phyloP scores from a whole-genome alignment of 768 basidiomycete species.

The Rhodotorula paludigena region DNA sequence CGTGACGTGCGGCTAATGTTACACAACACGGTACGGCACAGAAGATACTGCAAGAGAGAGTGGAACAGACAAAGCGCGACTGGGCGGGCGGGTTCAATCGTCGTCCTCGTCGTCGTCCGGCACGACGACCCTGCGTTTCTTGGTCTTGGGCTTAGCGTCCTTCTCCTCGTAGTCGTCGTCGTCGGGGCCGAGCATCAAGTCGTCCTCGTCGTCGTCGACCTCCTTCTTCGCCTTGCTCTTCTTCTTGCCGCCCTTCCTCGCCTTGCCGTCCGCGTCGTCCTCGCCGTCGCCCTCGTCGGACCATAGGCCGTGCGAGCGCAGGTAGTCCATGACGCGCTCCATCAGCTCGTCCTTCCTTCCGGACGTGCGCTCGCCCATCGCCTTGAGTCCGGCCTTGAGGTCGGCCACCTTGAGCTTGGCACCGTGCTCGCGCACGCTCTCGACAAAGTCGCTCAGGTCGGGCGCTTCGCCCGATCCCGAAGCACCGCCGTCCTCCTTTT shows the following conservation, averaged over 20 bases:
- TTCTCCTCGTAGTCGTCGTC: slow-evolving; percentile 10
- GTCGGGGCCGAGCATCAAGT: neutral
- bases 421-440: neutral
- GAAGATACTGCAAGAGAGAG: neutral
- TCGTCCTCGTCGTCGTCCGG: slow-evolving; percentile 11
- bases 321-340: neutral
- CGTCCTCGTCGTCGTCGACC: neutral
- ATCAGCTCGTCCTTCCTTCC: slow-evolving; percentile 27
- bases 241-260: neutral
- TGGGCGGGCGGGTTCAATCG: neutral
- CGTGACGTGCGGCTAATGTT: no score
- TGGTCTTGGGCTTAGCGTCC: slow-evolving; percentile 9
- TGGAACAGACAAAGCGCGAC: neutral
- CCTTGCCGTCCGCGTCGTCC: neutral
- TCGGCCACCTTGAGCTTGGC: slow-evolving; percentile 8
- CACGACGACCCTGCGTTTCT: neutral
- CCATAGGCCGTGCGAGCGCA: slow-evolving; percentile 1
- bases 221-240: neutral
- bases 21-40: no score
- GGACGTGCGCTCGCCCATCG: neutral
- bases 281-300: neutral
- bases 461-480: neutral
- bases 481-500: neutral
- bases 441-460: slow-evolving; percentile 17
- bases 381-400: slow-evolving; percentile 16